Conservation (phyloP, 1,284 basidiomycete species). For the Microbotryum lychnidis-dioicae region DNA sequence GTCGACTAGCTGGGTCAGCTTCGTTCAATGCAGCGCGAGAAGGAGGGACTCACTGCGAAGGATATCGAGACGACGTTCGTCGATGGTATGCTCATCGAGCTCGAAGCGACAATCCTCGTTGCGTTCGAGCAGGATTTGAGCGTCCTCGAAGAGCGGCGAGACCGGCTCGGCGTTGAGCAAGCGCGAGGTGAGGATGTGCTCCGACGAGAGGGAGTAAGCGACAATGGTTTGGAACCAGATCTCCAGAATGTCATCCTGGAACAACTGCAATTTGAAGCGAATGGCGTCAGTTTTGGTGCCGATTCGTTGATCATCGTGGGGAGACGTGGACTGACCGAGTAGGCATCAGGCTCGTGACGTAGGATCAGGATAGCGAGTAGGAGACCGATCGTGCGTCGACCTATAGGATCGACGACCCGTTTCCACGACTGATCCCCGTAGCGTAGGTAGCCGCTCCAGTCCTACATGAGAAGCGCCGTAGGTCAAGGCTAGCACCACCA, state of each 20-base stretch:
- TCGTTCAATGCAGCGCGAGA: background rate
- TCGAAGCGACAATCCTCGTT: background rate
- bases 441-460: constrained; percentile 58
- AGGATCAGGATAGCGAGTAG: constrained; percentile 61
- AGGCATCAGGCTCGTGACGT: constrained; percentile 55
- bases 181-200: constrained; percentile 43
- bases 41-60: constrained; percentile 16
- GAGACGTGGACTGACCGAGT: constrained; percentile 46
- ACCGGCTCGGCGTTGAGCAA: constrained; percentile 10
- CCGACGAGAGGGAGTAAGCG: constrained; percentile 49
- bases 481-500: background rate
- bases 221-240: constrained; percentile 54
- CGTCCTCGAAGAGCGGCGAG: constrained; percentile 9
- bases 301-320: background rate
- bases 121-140: constrained; percentile 8
- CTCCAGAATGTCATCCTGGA: constrained; percentile 51
- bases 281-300: too few species aligned
- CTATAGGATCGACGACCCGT: constrained; percentile 50
- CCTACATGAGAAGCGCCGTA: constrained; percentile 40
- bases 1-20: background rate
- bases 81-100: constrained; percentile 15
- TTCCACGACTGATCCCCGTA: constrained; percentile 56
- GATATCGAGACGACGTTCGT: constrained; percentile 10
- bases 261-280: constrained; percentile 41
- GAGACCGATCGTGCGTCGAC: constrained; percentile 57